Base-by-base conservation (phyloP, 2,329 filamentous ascomycete species). In the Claviceps spartinae region DNA sequence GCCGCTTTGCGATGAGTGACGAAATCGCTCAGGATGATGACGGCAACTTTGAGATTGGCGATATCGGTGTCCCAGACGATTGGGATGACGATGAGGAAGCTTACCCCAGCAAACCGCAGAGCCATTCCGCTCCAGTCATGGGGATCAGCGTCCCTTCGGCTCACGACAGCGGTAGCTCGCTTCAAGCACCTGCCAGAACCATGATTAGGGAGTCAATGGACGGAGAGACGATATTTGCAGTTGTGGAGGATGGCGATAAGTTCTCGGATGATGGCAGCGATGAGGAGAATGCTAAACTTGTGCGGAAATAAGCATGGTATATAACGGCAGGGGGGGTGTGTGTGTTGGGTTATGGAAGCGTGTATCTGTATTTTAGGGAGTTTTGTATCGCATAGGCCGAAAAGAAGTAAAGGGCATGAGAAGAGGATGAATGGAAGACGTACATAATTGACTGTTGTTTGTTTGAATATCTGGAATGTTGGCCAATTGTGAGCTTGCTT, bases 11-110 rank as follows among this genome's bases (percentile, higher is more conserved):
- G 56, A 98, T 98, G 93, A 95, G 88, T 71, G 93, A 98, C 63
- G 93, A 98, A 79, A 85, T 98, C 63, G 91, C 93, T 2, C 93
- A 97, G 78, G 93, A 98, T 62, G 93, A 98, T 60, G 91, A 97
- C 63, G 93, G 93, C 38, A 79, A 75, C 46, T 98, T 98, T 65
- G 93, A 97, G 65, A 94, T 98, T 65, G 86, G 86, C 48, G 93
- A 93, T 52, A 85, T 98, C 56, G 88, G 88, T 49, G 86, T 88
- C 49, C 78, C 79, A 3, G 82, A 82, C 50, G 78, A 82, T 56
- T 81, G 76, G 49, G 77, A 80, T 52, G 71, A 80, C 38, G 67
- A 63, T 2, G 63, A 70, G 20, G 79, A 84, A 61, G 76, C 81
- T 13, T 65, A 72, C 6, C 65, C 75, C 46, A 78, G 73, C 49